Evolutionary conservation across 2,329 filamentous ascomycete genomes (phyloP), one percentile per base, ranked within the genome.

Genomic region (Tympanopsis confertula): DNA sequence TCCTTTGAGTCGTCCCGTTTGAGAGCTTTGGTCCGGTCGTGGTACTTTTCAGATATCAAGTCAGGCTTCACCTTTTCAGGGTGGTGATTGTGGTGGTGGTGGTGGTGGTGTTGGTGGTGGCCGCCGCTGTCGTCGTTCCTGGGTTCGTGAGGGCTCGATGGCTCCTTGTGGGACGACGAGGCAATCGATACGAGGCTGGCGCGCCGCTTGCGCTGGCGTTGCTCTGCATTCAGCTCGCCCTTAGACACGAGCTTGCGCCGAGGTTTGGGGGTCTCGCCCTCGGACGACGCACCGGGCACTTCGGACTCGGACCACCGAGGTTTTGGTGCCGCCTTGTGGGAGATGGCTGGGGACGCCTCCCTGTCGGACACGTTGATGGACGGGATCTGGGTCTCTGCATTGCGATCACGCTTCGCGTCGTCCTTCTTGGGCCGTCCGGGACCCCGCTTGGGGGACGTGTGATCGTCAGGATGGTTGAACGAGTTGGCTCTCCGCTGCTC

Each of bases 241-340:
- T 76, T 76, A 1, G 76, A 80, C 15, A 81, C 65, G 10, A 82
- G 63, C 49, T 79, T 82, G 28, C 74, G 64, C 18, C 76, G 61
- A 2, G 75, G 74, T 49, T 79, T 81, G 17, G 63, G 52, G 5
- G 68, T 54, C 49, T 77, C 74, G 2, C 66, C 74, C 48, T 71
- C 71, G 22, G 73, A 77, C 1, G 70, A 74, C 5, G 63, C 57
- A 2, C 58, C 63, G 13, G 66, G 62, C 18, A 62, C 43, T 35
- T 80, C 76, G 1, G 69, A 63, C 37, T 80, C 75, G 1, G 62
- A 53, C 35, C 68, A 66, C 45, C 68, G 74, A 4, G 63, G 48
- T 48, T 73, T 78, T 30, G 55, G 44, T 12, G 60, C 48, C 10
- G 64, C 59, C 43, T 73, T 78, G 20, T 60, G 58, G 2, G 65